Percentiles rank a stretch among this genome's conserved stretches.
Evolutionary conservation across 371 early-diverging fungal species (phyloP).

Genomic region (Mucor irregularis): DNA sequence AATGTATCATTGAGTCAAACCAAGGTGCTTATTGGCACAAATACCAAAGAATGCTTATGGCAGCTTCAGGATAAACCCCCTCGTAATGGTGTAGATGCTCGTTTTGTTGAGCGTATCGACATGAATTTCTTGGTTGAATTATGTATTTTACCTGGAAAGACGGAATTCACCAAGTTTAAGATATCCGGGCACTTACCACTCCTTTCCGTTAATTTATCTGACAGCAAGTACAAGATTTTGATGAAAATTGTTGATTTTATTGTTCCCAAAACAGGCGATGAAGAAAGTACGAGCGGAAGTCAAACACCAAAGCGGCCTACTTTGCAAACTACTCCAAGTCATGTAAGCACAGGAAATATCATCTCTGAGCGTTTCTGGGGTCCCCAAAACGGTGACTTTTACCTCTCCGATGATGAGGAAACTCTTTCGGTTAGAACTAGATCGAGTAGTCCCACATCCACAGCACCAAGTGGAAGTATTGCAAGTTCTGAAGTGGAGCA

Average conservation of each 20-base stretch:
- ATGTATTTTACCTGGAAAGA: slow-evolving; percentile 73
- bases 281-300: background rate
- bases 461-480: slow-evolving; percentile 13
- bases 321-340: background rate
- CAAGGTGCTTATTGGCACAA: slow-evolving; percentile 66
- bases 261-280: slow-evolving; percentile 42
- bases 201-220: slow-evolving; percentile 77
- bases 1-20: slow-evolving; percentile 64
- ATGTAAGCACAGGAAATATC: slow-evolving; percentile 10
- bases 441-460: slow-evolving; percentile 7
- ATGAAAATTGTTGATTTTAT: slow-evolving; percentile 74
- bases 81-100: slow-evolving; percentile 37
- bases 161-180: slow-evolving; percentile 67
- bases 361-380: slow-evolving; percentile 28
- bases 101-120: slow-evolving; percentile 76
- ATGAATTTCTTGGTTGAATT: slow-evolving; percentile 66
- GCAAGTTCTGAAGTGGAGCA: slow-evolving; percentile 51
- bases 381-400: slow-evolving; percentile 11
- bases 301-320: background rate
- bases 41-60: slow-evolving; percentile 68
- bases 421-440: slow-evolving; percentile 18
- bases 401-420: slow-evolving; percentile 14
- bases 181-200: slow-evolving; percentile 74
- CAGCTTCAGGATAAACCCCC: slow-evolving; percentile 42
- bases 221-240: slow-evolving; percentile 78